Evolutionary conservation across 176 grass and related monocot genomes (phyloP), one percentile per base, ranked within the genome.

Genomic region (Carex pumila): DNA sequence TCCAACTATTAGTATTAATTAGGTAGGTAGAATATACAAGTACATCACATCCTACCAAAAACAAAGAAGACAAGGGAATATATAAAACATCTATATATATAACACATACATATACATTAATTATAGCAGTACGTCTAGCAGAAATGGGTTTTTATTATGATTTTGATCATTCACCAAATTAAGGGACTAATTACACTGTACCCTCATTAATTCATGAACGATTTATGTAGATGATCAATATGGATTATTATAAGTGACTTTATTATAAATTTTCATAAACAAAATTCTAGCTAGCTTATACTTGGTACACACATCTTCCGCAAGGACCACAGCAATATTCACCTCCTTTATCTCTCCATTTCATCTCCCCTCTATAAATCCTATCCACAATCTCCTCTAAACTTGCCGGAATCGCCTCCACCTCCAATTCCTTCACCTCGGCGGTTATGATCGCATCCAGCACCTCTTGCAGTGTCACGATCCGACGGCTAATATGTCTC

Each of bases 391-490:
- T 82, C 62, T 94, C 90, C 3, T 85, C 89, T 41, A 94, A 86
- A 67, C 89, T 97, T 12, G 85, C 88, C 25, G 92, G 92, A 1
- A 97, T 87, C 22, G 86, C 90, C 54, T 75, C 88, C 37, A 78
- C 50, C 29, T 85, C 81, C 49, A 84, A 76, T 14, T 87, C 76
- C 13, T 85, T 87, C 43, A 83, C 87, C 75, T 53, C 56, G 12
- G 57, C 76, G 7, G 65, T 72, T 55, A 91, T 70, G 13, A 97
- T 79, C 34, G 88, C 84, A 65, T 97, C 92, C 71, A 97, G 64
- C 34, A 97, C 85, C 92, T 97, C 92, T 80, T 97, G 95, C 39
- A 97, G 83, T 41, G 74, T 85, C 29, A 97, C 89, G 22, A 93
- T 93, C 81, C 92, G 90, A 74, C 89, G 92, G 87, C 87, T 91